These are phyloP conservation scores for Exophiala sp. DNA, from an alignment of 2,329 filamentous ascomycete genomes.

Conservation along the genomic window DNA sequence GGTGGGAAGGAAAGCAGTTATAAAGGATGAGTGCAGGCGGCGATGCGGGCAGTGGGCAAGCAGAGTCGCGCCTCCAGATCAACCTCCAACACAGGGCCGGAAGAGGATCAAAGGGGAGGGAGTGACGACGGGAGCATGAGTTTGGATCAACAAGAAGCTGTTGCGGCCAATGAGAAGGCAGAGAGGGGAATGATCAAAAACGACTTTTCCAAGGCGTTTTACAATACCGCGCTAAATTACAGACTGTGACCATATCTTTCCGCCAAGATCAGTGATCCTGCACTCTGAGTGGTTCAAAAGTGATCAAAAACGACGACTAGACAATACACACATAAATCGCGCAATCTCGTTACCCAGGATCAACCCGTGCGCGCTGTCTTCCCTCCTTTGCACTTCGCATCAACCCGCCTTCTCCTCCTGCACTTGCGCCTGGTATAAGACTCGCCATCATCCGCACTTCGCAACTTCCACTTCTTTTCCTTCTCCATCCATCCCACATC, in stretches of 20 bases:
- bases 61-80: slow-evolving; percentile 42
- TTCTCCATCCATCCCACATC: slow-evolving; percentile 33
- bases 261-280: slow-evolving; percentile 23
- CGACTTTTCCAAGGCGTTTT: slow-evolving; percentile 29
- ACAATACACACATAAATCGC: slow-evolving; percentile 25
- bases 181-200: slow-evolving; percentile 24
- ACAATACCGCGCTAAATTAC: slow-evolving; percentile 21
- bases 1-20: slow-evolving; percentile 39
- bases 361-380: slow-evolving; percentile 16
- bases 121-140: background rate
- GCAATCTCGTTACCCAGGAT: slow-evolving; percentile 23
- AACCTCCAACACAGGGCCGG: slow-evolving; percentile 38
- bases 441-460: slow-evolving; percentile 41
- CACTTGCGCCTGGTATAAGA: slow-evolving; percentile 44
- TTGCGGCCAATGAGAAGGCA: slow-evolving; percentile 23
- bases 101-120: slow-evolving; percentile 6
- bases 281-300: slow-evolving; percentile 21
- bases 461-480: slow-evolving; percentile 32
- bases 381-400: slow-evolving; percentile 36
- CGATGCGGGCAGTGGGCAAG: slow-evolving; percentile 37
- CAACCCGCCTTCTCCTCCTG: slow-evolving; percentile 39
- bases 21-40: slow-evolving; percentile 42
- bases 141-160: slow-evolving; percentile 25
- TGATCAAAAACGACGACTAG: slow-evolving; percentile 25
- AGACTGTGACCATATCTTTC: slow-evolving; percentile 16